Base-by-base conservation (phyloP, 106 monocot genomes). In the Xerophyta viscosa region DNA sequence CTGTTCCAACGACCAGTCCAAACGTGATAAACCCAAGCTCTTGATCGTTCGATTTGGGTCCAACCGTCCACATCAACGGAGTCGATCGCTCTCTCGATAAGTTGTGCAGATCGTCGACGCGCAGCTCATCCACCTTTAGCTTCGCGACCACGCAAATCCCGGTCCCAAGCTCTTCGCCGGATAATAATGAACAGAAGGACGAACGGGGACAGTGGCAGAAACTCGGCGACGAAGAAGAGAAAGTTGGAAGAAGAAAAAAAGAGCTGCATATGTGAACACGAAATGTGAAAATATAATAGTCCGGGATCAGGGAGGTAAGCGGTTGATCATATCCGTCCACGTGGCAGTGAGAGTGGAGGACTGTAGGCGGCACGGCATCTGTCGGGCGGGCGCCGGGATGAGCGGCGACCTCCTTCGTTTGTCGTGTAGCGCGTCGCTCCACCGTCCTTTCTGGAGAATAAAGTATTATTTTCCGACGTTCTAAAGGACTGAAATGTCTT, bases 341-440 rank as follows among this genome's bases (percentile, higher is more conserved):
- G 51, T 52, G 50, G 36, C 41, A 20, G 6, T 15, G 2, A 26
- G 24, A 15, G 37, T 37, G 25, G 50, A 2, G 37, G 23, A 3
- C 24, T 1, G 0, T 33, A 17, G 33, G 5, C 3, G 1, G 23
- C 39, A 13, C 39, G 50, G 50, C 50, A 50, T 63, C 48, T 49
- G 62, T 30, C 50, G 46, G 31, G 37, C 33, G 10, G 17, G 39
- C 26, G 31, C 24, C 33, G 10, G 17, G 39, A 20, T 43, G 22
- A 63, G 50, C 31, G 52, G 51, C 52, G 37, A 41, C 36, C 50
- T 39, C 17, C 27, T 50, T 41, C 12, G 37, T 51, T 63, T 51
- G 63, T 63, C 63, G 63, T 63, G 8, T 63, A 52, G 62, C 25
- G 49, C 21, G 1, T 1, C 4, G 37, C 44, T 46, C 29, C 23